These are phyloP conservation scores for Solanum boliviense DNA, from an alignment of 257 asterid genomes.

Conservation along the genomic window DNA sequence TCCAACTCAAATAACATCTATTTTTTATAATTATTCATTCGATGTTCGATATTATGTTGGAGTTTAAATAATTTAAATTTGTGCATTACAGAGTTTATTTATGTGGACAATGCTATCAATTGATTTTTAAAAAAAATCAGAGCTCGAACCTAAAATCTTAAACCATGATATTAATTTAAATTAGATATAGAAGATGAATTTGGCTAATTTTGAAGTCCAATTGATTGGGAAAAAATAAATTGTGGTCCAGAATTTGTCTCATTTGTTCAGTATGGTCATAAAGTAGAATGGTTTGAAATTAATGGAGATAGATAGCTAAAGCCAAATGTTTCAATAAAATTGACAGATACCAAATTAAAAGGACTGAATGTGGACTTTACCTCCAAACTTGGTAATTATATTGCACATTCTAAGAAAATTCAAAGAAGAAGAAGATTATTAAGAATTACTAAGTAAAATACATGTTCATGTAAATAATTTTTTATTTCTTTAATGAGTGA, in stretches of 20 bases:
- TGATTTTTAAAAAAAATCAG: not conserved
- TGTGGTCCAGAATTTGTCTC: constrained; percentile 1
- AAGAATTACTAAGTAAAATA: not conserved
- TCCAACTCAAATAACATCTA: not conserved
- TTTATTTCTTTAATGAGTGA: too few species aligned
- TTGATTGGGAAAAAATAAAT: not conserved
- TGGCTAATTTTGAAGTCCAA: not conserved
- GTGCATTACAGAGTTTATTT: not conserved
- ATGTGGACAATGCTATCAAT: rapidly evolving
- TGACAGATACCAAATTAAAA: not conserved
- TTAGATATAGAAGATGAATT: not conserved
- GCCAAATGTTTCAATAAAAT: not conserved
- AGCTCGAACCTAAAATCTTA: not conserved
- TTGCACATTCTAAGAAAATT: not conserved
- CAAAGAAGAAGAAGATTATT: not conserved
- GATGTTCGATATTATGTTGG: rapidly evolving
- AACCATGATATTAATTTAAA: not conserved
- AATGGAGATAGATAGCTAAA: not conserved
- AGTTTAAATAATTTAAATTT: not conserved
- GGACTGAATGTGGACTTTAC: not conserved
- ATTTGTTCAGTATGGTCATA: not conserved
- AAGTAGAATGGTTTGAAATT: not conserved
- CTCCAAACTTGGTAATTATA: not conserved
- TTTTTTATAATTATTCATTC: not conserved
- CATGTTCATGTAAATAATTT: not conserved